These are phyloP conservation scores for Penicillium sp. DNA, from an alignment of 2,329 filamentous ascomycete species.

Conservation along the genomic window DNA sequence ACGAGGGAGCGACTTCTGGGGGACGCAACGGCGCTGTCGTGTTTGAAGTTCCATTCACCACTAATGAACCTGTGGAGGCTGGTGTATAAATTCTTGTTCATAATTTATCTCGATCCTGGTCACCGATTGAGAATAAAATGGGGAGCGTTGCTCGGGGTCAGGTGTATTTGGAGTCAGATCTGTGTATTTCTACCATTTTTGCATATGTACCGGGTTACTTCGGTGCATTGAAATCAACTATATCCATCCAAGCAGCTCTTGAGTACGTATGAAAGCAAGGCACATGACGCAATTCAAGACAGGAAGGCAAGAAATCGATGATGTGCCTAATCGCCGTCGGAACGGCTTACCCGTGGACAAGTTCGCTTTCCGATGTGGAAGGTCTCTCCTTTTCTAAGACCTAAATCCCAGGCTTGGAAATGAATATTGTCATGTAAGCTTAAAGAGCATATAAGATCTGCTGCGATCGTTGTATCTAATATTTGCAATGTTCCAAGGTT, in stretches of 20 bases:
- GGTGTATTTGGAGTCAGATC: slow-evolving; percentile 26
- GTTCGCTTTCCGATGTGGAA: too few relatives aligned
- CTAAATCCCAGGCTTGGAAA: too few relatives aligned
- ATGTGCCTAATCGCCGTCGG: too few relatives aligned
- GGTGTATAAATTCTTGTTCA: slow-evolving; percentile 23
- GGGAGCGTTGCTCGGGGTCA: slow-evolving; percentile 18
- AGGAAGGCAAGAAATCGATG: too few relatives aligned
- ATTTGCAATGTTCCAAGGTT: too few relatives aligned
- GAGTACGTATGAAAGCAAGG: background rate
- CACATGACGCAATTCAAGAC: too few relatives aligned
- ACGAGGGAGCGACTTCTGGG: slow-evolving; percentile 32
- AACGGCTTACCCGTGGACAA: too few relatives aligned
- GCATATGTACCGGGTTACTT: slow-evolving; percentile 9
- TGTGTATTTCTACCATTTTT: slow-evolving; percentile 15
- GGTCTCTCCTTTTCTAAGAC: too few relatives aligned
- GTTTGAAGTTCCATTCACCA: slow-evolving; percentile 70
- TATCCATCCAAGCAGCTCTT: slow-evolving; percentile 3
- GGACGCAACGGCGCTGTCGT: slow-evolving; percentile 84
- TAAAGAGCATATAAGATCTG: background rate
- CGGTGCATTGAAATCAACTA: slow-evolving; percentile 11
- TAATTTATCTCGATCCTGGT: slow-evolving; percentile 11
- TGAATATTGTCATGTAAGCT: too few relatives aligned
- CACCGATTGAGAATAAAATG: slow-evolving; percentile 12
- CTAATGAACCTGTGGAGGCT: slow-evolving; percentile 17
- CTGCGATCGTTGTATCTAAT: background rate